Evolutionary conservation across 2,329 filamentous ascomycete species (phyloP), one percentile per base, ranked within the genome.

Genomic region (Ustulina deusta): DNA sequence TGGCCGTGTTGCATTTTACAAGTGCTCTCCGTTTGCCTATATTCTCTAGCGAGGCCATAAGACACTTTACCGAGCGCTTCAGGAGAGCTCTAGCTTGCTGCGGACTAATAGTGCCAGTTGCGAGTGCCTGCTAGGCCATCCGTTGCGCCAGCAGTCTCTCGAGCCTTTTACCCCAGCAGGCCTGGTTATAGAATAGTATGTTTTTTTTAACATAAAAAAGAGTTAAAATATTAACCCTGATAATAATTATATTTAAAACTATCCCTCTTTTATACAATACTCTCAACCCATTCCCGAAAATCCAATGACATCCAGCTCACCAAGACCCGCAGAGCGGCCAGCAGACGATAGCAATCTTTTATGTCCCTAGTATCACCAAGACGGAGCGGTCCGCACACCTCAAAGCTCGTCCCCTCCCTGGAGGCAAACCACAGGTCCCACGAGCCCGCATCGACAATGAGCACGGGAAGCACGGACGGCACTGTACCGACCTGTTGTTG

Each of bases 211-310:
- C n/a, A n/a, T n/a, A n/a, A n/a, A n/a, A n/a, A n/a, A n/a, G n/a
- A n/a, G n/a, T n/a, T n/a, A n/a, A n/a, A n/a, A n/a, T n/a, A n/a
- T n/a, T n/a, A n/a, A n/a, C n/a, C n/a, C n/a, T n/a, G n/a, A n/a
- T n/a, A n/a, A n/a, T n/a, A n/a, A n/a, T n/a, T n/a, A 20, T 20
- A 40, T 15, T 17, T 40, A 40, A 40, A 40, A 11, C 38, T 40
- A 17, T 15, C 13, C 9, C 22, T 49, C 46, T 29, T 22, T 49
- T 49, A 49, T 2, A 49, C 22, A 29, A 49, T 29, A 49, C 46
- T n/a, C 13, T 56, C 54, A 29, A 42, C 22, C 36, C 54, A 56
- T 42, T 40, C 34, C 36, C 54, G 54, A 42, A 56, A 56, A 29
- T 56, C 54, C 13, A 7, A 29, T 3, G 54, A 40, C 54, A 56